Percentiles rank a stretch among this genome's conserved stretches.
These are phyloP conservation scores for Spinacia oleracea DNA, from an alignment of 179 eudicot species.

Conservation along the genomic window DNA sequence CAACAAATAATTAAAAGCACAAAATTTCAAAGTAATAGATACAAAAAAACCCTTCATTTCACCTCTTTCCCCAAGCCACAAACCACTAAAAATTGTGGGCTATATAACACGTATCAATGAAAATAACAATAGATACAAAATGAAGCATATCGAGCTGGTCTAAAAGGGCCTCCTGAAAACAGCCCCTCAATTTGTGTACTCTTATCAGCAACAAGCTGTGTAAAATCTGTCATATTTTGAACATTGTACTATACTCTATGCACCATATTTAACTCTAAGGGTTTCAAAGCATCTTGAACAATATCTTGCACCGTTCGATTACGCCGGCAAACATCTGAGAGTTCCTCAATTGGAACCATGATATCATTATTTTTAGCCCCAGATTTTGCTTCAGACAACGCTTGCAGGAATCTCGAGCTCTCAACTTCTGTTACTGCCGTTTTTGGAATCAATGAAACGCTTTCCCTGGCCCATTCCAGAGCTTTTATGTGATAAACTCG, in stretches of 20 bases:
- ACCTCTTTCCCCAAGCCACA: constrained; percentile 17
- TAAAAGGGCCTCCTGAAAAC: constrained; percentile 38
- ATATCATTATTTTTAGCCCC: constrained; percentile 55
- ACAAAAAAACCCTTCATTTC: constrained; percentile 19
- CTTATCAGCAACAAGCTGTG: constrained; percentile 34
- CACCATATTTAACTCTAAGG: constrained; percentile 61
- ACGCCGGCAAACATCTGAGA: constrained; percentile 93
- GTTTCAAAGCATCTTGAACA: constrained; percentile 93
- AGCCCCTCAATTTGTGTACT: constrained; percentile 30
- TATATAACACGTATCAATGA: constrained; percentile 30
- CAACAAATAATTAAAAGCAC: constrained; percentile 8
- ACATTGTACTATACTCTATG: constrained; percentile 24
- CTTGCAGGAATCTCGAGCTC: constrained; percentile 69
- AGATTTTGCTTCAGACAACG: constrained; percentile 74
- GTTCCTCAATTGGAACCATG: constrained; percentile 76
- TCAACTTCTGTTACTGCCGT: constrained; percentile 83
- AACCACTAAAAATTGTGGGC: constrained; percentile 9
- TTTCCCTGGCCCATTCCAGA: constrained; percentile 81
- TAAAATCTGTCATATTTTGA: constrained; percentile 8
- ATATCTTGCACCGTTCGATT: constrained; percentile 94
- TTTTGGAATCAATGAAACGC: constrained; percentile 68
- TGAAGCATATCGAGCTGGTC: constrained; percentile 33
- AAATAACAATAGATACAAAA: constrained; percentile 32
- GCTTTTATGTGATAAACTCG: constrained; percentile 69
- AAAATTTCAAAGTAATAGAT: constrained; percentile 16